Conservation (phyloP, 768 basidiomycete species). For the Asterophora lycoperdoides region DNA sequence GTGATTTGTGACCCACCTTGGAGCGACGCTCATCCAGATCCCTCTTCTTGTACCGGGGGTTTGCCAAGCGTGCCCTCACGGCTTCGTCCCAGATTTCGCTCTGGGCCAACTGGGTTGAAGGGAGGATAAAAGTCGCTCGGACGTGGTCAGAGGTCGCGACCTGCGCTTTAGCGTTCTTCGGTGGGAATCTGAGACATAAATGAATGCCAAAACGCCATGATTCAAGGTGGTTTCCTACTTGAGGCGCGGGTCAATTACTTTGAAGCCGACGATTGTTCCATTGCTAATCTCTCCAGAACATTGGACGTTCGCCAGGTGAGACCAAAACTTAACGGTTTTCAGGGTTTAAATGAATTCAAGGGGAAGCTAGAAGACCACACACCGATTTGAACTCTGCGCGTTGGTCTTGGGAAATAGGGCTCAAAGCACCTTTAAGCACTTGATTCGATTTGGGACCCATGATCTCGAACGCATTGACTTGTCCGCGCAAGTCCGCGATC, state of each 20-base stretch:
- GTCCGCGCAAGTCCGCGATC: conserved; percentile 65
- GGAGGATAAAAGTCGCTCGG: conserved; percentile 38
- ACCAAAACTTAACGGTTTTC: conserved; percentile 56
- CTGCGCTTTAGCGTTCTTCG: conserved; percentile 59
- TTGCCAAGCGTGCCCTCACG: conserved; percentile 45
- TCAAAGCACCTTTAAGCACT: conserved; percentile 62
- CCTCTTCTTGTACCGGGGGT: conserved; percentile 72
- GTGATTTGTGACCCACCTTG: conserved; percentile 58
- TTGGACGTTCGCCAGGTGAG: conserved; percentile 52
- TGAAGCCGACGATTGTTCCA: conserved; percentile 75
- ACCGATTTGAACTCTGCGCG: conserved; percentile 61
- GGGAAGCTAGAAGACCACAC: not conserved
- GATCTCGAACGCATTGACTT: conserved; percentile 81
- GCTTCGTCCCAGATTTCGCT: conserved; percentile 73
- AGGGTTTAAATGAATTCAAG: not conserved
- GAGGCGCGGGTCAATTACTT: conserved; percentile 81
- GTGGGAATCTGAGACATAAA: conserved; percentile 64
- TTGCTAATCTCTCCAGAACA: conserved; percentile 64
- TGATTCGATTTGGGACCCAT: conserved; percentile 83
- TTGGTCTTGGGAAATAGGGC: conserved; percentile 43
- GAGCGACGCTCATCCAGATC: conserved; percentile 82
- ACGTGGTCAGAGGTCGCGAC: conserved; percentile 22
- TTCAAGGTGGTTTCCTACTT: conserved; percentile 45
- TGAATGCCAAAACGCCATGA: not conserved
- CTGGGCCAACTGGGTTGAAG: conserved; percentile 53